These are phyloP conservation scores for Macrophomina pseudophaseolina DNA, from an alignment of 2,329 filamentous ascomycete genomes.

Conservation along the genomic window DNA sequence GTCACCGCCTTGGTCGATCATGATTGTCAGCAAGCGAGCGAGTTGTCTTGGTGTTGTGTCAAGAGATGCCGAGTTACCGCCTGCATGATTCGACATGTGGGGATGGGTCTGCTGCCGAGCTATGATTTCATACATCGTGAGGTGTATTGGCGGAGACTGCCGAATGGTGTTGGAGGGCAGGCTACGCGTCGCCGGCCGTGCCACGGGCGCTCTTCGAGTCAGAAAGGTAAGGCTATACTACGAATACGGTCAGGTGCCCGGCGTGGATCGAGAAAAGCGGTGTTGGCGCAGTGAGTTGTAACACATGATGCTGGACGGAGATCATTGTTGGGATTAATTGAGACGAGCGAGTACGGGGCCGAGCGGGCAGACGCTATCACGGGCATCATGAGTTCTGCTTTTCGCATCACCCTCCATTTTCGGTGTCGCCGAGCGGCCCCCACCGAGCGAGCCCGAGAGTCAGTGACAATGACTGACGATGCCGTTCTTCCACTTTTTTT, in stretches of 20 bases:
- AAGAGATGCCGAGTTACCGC: conserved; percentile 6
- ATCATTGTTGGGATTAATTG: conserved; percentile 21
- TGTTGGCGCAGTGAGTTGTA: conserved; percentile 19
- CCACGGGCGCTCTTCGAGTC: neutral
- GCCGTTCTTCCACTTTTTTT: neutral
- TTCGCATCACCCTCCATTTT: conserved; percentile 12
- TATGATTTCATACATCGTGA: conserved; percentile 25
- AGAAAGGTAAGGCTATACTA: conserved; percentile 6
- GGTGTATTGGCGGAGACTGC: conserved; percentile 12
- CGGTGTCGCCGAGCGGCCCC: conserved; percentile 16
- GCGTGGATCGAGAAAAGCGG: conserved; percentile 20
- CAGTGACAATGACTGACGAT: neutral
- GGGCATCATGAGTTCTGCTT: conserved; percentile 4
- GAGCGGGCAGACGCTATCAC: neutral
- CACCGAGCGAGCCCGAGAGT: neutral
- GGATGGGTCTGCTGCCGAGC: neutral
- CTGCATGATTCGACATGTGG: conserved; percentile 17
- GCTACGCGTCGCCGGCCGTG: neutral
- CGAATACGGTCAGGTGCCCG: conserved; percentile 5
- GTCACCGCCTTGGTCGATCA: conserved; percentile 21
- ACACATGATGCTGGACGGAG: conserved; percentile 15
- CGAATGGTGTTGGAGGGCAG: conserved; percentile 15
- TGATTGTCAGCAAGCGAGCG: conserved; percentile 20
- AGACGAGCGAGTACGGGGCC: neutral
- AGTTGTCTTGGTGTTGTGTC: conserved; percentile 16